phyloP scores from a whole-genome alignment of 2,329 filamentous ascomycete genomes.

The Pseudogymnoascus sp. region DNA sequence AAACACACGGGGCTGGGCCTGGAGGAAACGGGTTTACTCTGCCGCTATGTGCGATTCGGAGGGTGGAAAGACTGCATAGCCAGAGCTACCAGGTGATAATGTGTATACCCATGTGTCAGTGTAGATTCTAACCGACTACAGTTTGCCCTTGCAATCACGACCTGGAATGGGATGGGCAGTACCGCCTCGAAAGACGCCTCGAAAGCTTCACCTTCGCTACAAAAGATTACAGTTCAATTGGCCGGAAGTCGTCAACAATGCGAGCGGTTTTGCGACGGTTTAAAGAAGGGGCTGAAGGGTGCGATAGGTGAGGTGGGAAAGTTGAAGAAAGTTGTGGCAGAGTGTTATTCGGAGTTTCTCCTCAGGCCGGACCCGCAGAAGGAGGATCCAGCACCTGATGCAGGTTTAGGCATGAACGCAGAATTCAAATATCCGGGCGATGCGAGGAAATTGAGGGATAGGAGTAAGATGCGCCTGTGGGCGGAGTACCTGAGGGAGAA shows the following conservation, averaged over 20 bases:
- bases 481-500: conserved; percentile 94
- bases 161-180: conserved; percentile 69
- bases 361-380: conserved; percentile 56
- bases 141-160: conserved; percentile 90
- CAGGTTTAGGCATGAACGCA: conserved; percentile 72
- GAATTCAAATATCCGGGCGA: conserved; percentile 87
- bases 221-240: conserved; percentile 85
- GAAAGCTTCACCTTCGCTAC: conserved; percentile 44
- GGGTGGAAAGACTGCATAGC: conserved; percentile 87
- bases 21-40: conserved; percentile 94
- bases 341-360: conserved; percentile 87
- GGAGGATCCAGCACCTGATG: conserved; percentile 64
- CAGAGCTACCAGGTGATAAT: conserved; percentile 63
- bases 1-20: conserved; percentile 86
- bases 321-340: conserved; percentile 66
- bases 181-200: conserved; percentile 43
- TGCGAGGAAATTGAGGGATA: conserved; percentile 82
- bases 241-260: conserved; percentile 81
- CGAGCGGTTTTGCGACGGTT: conserved; percentile 89
- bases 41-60: conserved; percentile 80
- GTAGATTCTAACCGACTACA: conserved; percentile 28
- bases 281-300: conserved; percentile 81
- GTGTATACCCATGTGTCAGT: conserved; percentile 10
- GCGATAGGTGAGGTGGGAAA: conserved; percentile 82
- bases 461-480: conserved; percentile 96